Evolutionary conservation across 176 grass and related monocot genomes (phyloP), one percentile per base, ranked within the genome.

Genomic region (Aegilops bicornis): DNA sequence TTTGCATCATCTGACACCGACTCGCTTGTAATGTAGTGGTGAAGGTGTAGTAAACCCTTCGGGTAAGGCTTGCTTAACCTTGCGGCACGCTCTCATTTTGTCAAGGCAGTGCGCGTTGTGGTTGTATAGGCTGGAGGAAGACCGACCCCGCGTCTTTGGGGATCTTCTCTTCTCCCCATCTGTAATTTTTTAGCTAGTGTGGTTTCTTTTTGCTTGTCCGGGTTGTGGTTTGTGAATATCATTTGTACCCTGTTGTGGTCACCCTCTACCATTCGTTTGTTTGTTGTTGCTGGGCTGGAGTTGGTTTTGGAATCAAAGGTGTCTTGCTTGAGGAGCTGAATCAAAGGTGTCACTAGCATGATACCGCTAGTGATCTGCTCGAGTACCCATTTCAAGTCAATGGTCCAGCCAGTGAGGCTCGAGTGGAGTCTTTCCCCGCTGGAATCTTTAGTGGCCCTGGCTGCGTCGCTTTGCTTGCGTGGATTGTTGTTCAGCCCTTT

Each of bases 161-260:
- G 50, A 56, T 50, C 47, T 15, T 54, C 15, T 54, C 15, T 54
- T 56, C 52, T 56, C 52, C 78, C 54, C 64, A 70, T 80, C 83
- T 91, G 81, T 95, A 89, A 67, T 66, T 20, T 56, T 75, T 83
- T 67, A 70, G 76, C 50, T 84, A 87, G 84, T 43, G 80, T 89
- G 87, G 91, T 71, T 91, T 76, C 62, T 33, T 86, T 75, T 84
- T 89, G 77, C 85, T 62, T 92, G 81, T 56, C 40, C 0, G 73
- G 76, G 76, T 73, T 97, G 90, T 97, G 73, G 85, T 80, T 82
- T 94, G 90, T 97, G 92, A 94, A 97, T 97, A 89, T 92, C 84
- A 42, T 85, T 85, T 66, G 33, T 85, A 66, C 70, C 80, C 64
- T 77, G 65, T 24, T 70, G 17, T n/a, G 68, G 43, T 29, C 29